These are phyloP conservation scores for Colletotrichum truncatum DNA, from an alignment of 2,329 filamentous ascomycete genomes.

Conservation along the genomic window DNA sequence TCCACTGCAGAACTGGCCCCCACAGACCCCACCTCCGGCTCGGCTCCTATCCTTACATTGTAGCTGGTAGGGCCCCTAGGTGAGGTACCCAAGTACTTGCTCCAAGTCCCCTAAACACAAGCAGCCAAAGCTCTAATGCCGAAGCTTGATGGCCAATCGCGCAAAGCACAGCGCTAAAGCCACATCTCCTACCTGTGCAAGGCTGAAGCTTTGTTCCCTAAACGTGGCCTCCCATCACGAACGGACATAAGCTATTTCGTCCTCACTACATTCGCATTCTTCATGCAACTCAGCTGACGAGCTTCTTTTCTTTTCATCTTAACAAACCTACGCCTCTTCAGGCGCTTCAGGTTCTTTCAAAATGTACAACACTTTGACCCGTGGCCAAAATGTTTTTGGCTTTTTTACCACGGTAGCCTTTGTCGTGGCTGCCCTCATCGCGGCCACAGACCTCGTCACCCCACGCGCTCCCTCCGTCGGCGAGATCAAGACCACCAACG, in stretches of 20 bases:
- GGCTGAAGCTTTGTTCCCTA: slow-evolving; percentile 28
- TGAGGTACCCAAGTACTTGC: neutral
- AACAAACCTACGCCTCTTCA: neutral
- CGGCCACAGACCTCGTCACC: slow-evolving; percentile 77
- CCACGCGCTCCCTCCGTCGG: slow-evolving; percentile 73
- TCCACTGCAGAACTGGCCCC: neutral
- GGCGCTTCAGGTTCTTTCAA: slow-evolving; percentile 37
- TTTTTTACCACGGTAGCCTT: slow-evolving; percentile 98
- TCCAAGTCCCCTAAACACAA: neutral
- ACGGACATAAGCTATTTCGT: neutral
- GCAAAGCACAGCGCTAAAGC: slow-evolving; percentile 1
- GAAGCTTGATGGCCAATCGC: slow-evolving; percentile 3
- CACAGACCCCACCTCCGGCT: neutral
- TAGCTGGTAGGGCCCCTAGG: neutral
- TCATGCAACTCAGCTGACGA: slow-evolving; percentile 13
- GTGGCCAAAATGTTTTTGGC: slow-evolving; percentile 92
- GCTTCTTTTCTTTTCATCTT: neutral
- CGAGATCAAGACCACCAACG: slow-evolving; percentile 73
- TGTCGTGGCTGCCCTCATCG: slow-evolving; percentile 80
- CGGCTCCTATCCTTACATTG: neutral
- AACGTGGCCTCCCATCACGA: slow-evolving; percentile 23
- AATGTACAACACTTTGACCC: slow-evolving; percentile 90
- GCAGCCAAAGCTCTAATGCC: no score
- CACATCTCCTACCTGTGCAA: slow-evolving; percentile 20
- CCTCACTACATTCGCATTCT: neutral